Conservation (phyloP, 768 basidiomycete species). For the Lactarius sanguifluus region DNA sequence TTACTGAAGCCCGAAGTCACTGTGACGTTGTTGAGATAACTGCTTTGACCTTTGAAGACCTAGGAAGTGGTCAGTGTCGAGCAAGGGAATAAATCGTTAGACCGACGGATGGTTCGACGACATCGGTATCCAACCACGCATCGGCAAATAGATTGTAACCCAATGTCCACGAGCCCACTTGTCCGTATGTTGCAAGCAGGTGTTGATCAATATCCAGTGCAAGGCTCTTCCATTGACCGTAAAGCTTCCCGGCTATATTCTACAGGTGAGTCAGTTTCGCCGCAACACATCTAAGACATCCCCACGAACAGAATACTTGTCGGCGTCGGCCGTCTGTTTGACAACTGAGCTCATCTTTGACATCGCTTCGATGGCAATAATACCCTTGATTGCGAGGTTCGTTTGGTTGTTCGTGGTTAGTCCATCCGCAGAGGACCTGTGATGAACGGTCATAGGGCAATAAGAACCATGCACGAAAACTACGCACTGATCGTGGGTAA, state of each 20-base stretch:
- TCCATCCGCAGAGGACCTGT: conserved; percentile 24
- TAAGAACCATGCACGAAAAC: conserved; percentile 48
- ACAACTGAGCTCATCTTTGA: conserved; percentile 46
- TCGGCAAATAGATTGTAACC: conserved; percentile 44
- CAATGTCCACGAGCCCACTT: conserved; percentile 49
- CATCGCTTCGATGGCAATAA: conserved; percentile 66
- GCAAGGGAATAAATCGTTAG: not conserved
- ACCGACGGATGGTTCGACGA: conserved; percentile 40
- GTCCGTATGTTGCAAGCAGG: conserved; percentile 10
- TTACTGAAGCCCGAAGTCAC: not conserved
- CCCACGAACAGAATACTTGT: conserved; percentile 33
- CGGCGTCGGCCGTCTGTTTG: conserved; percentile 27
- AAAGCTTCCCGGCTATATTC: conserved; percentile 3
- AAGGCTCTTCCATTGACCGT: conserved; percentile 19
- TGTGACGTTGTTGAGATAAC: not conserved
- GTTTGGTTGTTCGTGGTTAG: conserved; percentile 51
- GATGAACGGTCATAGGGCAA: not conserved
- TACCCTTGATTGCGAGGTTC: conserved; percentile 70
- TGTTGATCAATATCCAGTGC: conserved; percentile 16
- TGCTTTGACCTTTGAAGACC: not conserved
- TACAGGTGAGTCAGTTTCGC: conserved; percentile 1
- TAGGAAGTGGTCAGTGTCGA: not conserved
- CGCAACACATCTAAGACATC: not conserved
- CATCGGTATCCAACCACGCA: conserved; percentile 51
- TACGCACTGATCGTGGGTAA: conserved; percentile 48